A percentile compares a stretch with the other conserved stretches of the same genome.
Evolutionary conservation across 1,284 basidiomycete genomes (phyloP).

Genomic region (Tilletia walkeri): DNA sequence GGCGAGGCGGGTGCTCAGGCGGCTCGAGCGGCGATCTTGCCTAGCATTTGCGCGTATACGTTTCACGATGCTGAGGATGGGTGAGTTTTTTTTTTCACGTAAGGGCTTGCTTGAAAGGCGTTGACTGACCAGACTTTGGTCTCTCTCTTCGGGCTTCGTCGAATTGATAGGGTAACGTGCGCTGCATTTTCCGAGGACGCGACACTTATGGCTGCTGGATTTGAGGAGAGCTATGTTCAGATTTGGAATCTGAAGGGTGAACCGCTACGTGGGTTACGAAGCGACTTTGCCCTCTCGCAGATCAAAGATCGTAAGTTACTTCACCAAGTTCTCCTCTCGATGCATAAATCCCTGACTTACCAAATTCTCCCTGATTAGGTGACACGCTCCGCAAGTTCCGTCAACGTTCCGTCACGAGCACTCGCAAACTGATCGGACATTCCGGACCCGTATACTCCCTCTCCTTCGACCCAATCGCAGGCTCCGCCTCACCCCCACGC

Average conservation of each 20-base stretch:
- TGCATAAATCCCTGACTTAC: not conserved
- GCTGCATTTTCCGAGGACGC: conserved; percentile 86
- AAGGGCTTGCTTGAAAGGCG: too few species aligned
- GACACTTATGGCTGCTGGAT: conserved; percentile 92
- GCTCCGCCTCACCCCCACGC: conserved; percentile 78
- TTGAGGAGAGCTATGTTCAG: conserved; percentile 90
- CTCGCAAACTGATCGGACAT: conserved; percentile 88
- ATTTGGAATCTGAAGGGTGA: conserved; percentile 94
- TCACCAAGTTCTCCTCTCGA: too few species aligned
- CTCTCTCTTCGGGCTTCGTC: not conserved
- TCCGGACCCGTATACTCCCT: conserved; percentile 94
- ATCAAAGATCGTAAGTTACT: conserved; percentile 72
- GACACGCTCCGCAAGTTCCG: conserved; percentile 39
- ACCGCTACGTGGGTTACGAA: conserved; percentile 73
- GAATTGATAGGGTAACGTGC: conserved; percentile 69
- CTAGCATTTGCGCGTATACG: conserved; percentile 54
- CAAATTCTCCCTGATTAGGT: not conserved
- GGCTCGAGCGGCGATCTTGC: conserved; percentile 44
- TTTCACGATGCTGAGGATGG: conserved; percentile 55
- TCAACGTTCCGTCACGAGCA: conserved; percentile 29
- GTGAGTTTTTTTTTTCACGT: conserved; percentile 48
- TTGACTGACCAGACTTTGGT: too few species aligned
- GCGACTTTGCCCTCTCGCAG: conserved; percentile 69
- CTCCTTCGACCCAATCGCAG: conserved; percentile 85
- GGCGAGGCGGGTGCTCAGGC: conserved; percentile 42